These are phyloP conservation scores for Moricandia arvensis DNA, from an alignment of 345 rosid species.

Conservation along the genomic window DNA sequence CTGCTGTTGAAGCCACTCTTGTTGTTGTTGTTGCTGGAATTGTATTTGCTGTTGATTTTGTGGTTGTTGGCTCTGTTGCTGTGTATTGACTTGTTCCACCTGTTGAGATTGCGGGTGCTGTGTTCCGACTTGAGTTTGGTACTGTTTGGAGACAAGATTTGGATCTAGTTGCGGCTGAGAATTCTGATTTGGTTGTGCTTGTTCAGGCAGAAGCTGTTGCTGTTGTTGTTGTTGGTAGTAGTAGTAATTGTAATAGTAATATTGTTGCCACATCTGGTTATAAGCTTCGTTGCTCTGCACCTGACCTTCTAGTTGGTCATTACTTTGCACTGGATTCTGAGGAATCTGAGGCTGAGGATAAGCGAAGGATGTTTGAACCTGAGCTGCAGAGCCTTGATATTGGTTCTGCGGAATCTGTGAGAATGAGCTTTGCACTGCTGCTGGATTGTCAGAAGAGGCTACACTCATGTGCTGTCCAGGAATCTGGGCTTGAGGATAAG, in stretches of 20 bases:
- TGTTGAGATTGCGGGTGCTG: slow-evolving; percentile 33
- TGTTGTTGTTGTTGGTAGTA: slow-evolving; percentile 46
- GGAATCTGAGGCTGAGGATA: slow-evolving; percentile 41
- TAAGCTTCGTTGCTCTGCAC: slow-evolving; percentile 54
- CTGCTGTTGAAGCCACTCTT: slow-evolving; percentile 41
- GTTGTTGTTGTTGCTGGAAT: slow-evolving; percentile 39
- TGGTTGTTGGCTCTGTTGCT: slow-evolving; percentile 44
- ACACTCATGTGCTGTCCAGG: slow-evolving; percentile 34
- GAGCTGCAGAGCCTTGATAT: slow-evolving; percentile 37
- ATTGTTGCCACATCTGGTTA: slow-evolving; percentile 80
- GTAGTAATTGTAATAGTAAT: slow-evolving; percentile 61
- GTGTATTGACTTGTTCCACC: slow-evolving; percentile 34
- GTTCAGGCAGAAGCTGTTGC: slow-evolving; percentile 45
- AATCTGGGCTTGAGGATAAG: slow-evolving; percentile 40
- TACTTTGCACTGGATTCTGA: slow-evolving; percentile 48
- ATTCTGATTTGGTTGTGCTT: slow-evolving; percentile 38
- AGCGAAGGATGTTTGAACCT: slow-evolving; percentile 40
- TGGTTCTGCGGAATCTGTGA: slow-evolving; percentile 49
- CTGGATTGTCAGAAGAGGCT: slow-evolving; percentile 33
- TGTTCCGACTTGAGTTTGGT: slow-evolving; percentile 30
- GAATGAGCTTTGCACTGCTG: slow-evolving; percentile 40
- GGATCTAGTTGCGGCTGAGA: slow-evolving; percentile 35
- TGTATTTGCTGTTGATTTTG: slow-evolving; percentile 45
- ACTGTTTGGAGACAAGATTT: slow-evolving; percentile 32
- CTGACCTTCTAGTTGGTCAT: slow-evolving; percentile 45